phyloP scores from a whole-genome alignment of 164 flowering plant species.

The Dillenia turbinata region DNA sequence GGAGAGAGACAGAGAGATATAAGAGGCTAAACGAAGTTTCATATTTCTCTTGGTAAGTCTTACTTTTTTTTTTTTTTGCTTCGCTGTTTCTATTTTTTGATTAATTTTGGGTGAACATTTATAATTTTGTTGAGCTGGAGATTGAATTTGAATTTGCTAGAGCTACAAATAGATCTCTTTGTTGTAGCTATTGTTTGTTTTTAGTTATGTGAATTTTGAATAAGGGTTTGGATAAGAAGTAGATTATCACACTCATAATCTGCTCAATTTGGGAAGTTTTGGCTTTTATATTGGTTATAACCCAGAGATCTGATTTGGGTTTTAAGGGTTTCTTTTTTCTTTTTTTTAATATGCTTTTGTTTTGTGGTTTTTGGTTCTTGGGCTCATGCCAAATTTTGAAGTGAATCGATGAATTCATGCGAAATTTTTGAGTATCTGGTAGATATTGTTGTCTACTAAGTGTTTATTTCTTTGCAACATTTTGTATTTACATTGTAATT shows the following conservation, averaged over 20 bases:
- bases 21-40: too few relatives aligned
- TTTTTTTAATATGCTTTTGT: neutral
- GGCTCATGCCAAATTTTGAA: neutral
- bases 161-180: too few relatives aligned
- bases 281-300: constrained; percentile 1
- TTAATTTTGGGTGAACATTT: too few relatives aligned
- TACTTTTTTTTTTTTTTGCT: too few relatives aligned
- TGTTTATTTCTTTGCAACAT: neutral
- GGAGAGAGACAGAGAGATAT: too few relatives aligned
- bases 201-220: constrained; percentile 4
- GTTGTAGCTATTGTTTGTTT: too few relatives aligned
- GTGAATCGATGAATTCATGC: neutral
- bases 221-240: constrained; percentile 6
- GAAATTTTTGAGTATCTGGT: neutral
- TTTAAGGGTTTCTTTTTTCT: neutral
- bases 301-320: constrained; percentile 4
- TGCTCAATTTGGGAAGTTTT: neutral
- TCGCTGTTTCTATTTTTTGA: too few relatives aligned
- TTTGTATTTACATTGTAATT: neutral
- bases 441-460: neutral
- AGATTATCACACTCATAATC: neutral
- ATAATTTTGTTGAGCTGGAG: too few relatives aligned
- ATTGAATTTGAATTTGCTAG: too few relatives aligned
- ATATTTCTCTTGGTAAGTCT: too few relatives aligned
- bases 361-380: neutral